These are phyloP conservation scores for Plectranthus barbatus DNA, from an alignment of 257 asterid genomes.

Conservation along the genomic window DNA sequence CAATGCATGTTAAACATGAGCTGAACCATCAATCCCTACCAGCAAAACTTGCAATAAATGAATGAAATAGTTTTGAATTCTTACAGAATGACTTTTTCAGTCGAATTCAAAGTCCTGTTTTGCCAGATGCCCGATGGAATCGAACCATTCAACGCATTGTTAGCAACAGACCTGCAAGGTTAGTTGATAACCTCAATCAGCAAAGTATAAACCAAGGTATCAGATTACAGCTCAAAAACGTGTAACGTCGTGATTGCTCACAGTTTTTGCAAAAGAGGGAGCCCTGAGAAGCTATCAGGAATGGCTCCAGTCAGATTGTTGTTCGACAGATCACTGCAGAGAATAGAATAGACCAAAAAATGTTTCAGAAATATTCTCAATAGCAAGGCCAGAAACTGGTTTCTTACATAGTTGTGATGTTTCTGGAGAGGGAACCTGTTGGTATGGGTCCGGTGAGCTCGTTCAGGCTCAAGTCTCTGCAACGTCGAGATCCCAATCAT, in stretches of 20 bases:
- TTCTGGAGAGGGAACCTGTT: slow-evolving; percentile 41
- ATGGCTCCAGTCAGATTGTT: slow-evolving; percentile 72
- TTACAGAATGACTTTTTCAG: slow-evolving; percentile 66
- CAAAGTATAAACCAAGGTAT: slow-evolving; percentile 1
- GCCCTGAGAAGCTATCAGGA: slow-evolving; percentile 71
- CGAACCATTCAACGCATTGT: slow-evolving; percentile 73
- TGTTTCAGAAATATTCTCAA: neutral
- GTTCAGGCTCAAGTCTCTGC: slow-evolving; percentile 81
- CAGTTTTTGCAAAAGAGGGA: slow-evolving; percentile 76
- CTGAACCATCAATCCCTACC: too few relatives aligned
- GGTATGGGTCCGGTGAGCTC: slow-evolving; percentile 74
- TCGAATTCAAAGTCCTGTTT: slow-evolving; percentile 50
- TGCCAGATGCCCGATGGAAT: slow-evolving; percentile 79
- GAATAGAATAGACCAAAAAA: neutral
- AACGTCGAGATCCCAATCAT: slow-evolving; percentile 12
- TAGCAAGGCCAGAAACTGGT: slow-evolving; percentile 3
- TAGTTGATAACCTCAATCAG: too few relatives aligned
- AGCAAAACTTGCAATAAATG: too few relatives aligned
- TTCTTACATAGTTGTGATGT: slow-evolving; percentile 84
- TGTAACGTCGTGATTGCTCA: slow-evolving; percentile 33
- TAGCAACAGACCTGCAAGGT: slow-evolving; percentile 67
- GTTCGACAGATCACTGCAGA: slow-evolving; percentile 66
- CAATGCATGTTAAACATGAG: neutral
- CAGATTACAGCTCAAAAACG: too few relatives aligned
- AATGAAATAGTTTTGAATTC: slow-evolving; percentile 7